A percentile compares a stretch with the other conserved stretches of the same genome.
Evolutionary conservation across 176 grass and related monocot species (phyloP).

Genomic region (Saccharum officinarum): DNA sequence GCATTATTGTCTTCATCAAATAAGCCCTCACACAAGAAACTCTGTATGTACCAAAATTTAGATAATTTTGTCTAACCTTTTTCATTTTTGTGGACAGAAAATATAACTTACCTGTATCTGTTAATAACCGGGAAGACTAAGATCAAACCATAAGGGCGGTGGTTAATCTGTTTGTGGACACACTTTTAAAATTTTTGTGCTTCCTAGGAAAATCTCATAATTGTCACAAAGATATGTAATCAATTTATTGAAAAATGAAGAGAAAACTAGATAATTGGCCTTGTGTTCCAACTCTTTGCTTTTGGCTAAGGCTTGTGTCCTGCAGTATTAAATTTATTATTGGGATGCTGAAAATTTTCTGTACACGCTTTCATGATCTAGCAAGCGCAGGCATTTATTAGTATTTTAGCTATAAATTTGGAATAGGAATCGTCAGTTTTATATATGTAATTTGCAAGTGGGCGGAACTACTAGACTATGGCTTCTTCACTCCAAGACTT

Average conservation of each 20-base stretch:
- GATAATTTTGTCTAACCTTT: background rate
- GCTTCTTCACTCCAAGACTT: background rate
- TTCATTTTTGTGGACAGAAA: background rate
- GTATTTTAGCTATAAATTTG: background rate
- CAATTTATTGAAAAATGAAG: background rate
- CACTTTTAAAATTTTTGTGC: background rate
- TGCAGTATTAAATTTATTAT: background rate
- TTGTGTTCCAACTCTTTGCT: background rate
- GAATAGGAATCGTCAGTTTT: background rate
- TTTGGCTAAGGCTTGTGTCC: background rate
- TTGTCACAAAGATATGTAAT: background rate
- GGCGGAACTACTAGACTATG: background rate
- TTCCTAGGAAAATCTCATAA: background rate
- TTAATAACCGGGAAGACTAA: background rate
- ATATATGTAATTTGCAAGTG: background rate
- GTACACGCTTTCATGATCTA: background rate
- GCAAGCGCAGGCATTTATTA: background rate
- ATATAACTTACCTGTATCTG: background rate
- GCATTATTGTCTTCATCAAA: background rate
- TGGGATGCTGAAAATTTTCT: background rate
- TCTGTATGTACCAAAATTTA: background rate
- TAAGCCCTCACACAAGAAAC: background rate
- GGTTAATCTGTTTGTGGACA: background rate
- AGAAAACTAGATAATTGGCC: background rate
- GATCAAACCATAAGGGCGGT: background rate